Evolutionary conservation across 1,284 basidiomycete species (phyloP).

Genomic region (Cryptococcus amylolentus): DNA sequence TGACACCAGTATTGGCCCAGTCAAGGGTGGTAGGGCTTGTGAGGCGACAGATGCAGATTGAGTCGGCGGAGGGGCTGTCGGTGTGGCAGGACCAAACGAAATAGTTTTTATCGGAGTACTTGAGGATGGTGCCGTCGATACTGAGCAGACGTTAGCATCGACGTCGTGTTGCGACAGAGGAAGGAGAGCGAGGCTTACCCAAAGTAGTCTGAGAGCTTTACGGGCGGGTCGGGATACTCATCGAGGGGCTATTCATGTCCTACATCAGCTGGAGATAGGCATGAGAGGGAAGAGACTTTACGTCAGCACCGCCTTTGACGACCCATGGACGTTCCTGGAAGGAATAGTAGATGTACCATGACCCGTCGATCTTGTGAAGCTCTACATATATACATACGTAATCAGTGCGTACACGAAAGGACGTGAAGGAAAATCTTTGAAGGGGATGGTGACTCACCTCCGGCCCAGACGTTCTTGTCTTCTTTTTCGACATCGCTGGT

Average conservation of each 20-base stretch:
- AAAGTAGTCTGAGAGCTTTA: constrained; percentile 8
- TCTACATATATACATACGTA: constrained; percentile 12
- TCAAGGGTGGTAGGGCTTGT: constrained; percentile 13
- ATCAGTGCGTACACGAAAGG: no score
- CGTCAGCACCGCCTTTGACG: constrained; percentile 9
- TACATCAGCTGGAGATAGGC: no score
- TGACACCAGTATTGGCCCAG: constrained; percentile 9
- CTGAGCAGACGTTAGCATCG: neutral
- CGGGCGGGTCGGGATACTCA: constrained; percentile 3
- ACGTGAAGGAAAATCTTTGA: no score
- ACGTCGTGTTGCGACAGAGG: no score
- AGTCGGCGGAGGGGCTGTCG: constrained; percentile 1
- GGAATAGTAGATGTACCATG: constrained; percentile 22
- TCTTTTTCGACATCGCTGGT: neutral
- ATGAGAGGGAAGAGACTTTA: no score
- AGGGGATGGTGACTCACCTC: constrained; percentile 6
- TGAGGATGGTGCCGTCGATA: constrained; percentile 21
- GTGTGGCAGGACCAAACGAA: constrained; percentile 21
- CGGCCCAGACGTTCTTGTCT: constrained; percentile 14
- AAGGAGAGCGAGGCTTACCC: neutral
- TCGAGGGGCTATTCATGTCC: constrained; percentile 1
- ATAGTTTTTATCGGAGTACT: no score
- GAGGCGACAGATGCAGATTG: constrained; percentile 18
- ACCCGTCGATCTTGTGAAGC: constrained; percentile 20
- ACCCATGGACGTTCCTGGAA: constrained; percentile 8